These are phyloP conservation scores for Termitomyces sp. DNA, from an alignment of 1,284 basidiomycete species.

Conservation along the genomic window DNA sequence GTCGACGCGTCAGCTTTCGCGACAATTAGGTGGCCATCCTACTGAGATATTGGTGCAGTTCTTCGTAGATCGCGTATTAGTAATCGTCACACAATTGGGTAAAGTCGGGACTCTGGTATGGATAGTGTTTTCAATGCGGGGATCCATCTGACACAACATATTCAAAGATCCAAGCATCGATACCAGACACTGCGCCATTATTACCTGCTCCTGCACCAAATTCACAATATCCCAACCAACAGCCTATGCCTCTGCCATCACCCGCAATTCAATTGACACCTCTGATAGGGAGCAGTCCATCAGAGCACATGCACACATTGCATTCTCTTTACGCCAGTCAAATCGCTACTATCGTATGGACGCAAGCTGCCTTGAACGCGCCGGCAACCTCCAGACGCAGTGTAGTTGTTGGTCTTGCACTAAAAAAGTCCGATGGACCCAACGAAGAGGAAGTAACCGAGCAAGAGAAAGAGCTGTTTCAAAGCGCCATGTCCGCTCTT, in stretches of 20 bases:
- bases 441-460: constrained; percentile 29
- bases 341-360: constrained; percentile 82
- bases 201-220: constrained; percentile 35
- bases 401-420: constrained; percentile 67
- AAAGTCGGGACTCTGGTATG: constrained; percentile 83
- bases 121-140: constrained; percentile 7
- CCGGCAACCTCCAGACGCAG: constrained; percentile 39
- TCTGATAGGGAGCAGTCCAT: constrained; percentile 69
- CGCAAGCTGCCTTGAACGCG: constrained; percentile 36
- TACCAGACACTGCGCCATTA: constrained; percentile 66
- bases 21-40: constrained; percentile 46
- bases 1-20: constrained; percentile 32
- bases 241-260: constrained; percentile 60
- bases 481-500: constrained; percentile 64
- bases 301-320: constrained; percentile 60
- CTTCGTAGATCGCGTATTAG: constrained; percentile 74
- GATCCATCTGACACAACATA: background rate
- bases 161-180: constrained; percentile 73
- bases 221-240: constrained; percentile 29
- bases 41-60: constrained; percentile 78
- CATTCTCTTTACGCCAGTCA: constrained; percentile 83
- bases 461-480: constrained; percentile 56
- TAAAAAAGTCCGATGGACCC: constrained; percentile 35
- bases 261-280: constrained; percentile 71
- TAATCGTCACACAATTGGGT: constrained; percentile 82